Conservation (phyloP, 257 asterid species). For the Gentiana dahurica region DNA sequence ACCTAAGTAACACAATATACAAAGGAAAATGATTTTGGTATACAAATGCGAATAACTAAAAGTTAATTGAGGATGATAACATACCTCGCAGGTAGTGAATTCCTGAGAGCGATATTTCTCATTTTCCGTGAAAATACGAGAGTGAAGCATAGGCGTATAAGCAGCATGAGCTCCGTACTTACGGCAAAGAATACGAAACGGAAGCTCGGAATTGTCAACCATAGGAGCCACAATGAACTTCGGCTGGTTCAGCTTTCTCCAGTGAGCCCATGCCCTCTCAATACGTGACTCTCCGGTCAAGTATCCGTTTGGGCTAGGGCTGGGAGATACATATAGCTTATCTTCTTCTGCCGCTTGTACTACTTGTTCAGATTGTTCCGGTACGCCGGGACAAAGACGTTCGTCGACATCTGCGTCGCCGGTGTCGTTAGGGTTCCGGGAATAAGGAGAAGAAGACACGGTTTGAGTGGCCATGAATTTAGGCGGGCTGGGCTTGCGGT, state of each 20-base stretch:
- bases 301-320: constrained; percentile 42
- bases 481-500: constrained; percentile 8
- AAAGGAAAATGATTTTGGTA: background rate
- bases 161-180: constrained; percentile 95
- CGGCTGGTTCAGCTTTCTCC: constrained; percentile 75
- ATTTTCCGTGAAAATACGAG: constrained; percentile 69
- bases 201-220: constrained; percentile 99
- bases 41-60: background rate
- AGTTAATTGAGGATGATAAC: background rate
- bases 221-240: constrained; percentile 78
- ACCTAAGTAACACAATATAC: background rate
- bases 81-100: constrained; percentile 83
- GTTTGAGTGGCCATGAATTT: constrained; percentile 48
- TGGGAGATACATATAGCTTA: constrained; percentile 8
- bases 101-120: constrained; percentile 74
- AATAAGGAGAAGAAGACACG: constrained; percentile 15
- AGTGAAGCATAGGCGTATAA: constrained; percentile 94
- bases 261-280: constrained; percentile 89
- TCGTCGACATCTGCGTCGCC: constrained; percentile 29
- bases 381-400: constrained; percentile 21
- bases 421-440: constrained; percentile 12
- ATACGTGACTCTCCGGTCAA: constrained; percentile 54
- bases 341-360: constrained; percentile 7
- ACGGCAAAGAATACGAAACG: constrained; percentile 88
- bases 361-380: constrained; percentile 11